These are phyloP conservation scores for Onygenales sp. DNA, from an alignment of 2,329 filamentous ascomycete genomes.

Conservation along the genomic window DNA sequence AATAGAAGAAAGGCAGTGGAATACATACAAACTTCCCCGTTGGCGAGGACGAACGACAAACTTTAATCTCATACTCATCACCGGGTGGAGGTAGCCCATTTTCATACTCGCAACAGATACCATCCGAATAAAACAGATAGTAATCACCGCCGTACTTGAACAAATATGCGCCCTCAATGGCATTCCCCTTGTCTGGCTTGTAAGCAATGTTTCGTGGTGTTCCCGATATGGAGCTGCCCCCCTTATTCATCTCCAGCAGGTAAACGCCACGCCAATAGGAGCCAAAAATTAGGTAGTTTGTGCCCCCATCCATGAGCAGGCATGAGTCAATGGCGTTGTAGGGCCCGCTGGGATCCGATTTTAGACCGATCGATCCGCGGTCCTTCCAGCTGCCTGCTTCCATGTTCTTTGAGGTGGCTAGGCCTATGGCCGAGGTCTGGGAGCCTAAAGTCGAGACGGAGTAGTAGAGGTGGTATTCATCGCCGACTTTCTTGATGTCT, in stretches of 20 bases:
- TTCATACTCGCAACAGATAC: too few species aligned
- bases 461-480: constrained; percentile 57
- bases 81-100: too few species aligned
- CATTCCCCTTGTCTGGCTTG: too few species aligned
- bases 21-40: neutral
- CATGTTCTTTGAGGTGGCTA: constrained; percentile 41
- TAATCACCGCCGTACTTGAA: too few species aligned
- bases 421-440: constrained; percentile 53
- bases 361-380: constrained; percentile 23
- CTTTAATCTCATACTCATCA: constrained; percentile 19
- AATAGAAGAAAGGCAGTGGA: neutral
- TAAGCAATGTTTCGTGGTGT: neutral
- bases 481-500: constrained; percentile 49
- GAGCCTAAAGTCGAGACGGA: constrained; percentile 52
- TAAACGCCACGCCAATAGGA: constrained; percentile 61
- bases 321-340: constrained; percentile 57
- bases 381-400: constrained; percentile 25
- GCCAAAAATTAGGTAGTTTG: constrained; percentile 51
- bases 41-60: constrained; percentile 4
- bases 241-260: constrained; percentile 42
- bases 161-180: too few species aligned
- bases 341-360: constrained; percentile 28
- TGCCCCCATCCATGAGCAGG: constrained; percentile 34
- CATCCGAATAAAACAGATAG: too few species aligned
- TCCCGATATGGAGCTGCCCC: constrained; percentile 10